Conservation (phyloP, 441 rosid species). For the Populus hybrid region DNA sequence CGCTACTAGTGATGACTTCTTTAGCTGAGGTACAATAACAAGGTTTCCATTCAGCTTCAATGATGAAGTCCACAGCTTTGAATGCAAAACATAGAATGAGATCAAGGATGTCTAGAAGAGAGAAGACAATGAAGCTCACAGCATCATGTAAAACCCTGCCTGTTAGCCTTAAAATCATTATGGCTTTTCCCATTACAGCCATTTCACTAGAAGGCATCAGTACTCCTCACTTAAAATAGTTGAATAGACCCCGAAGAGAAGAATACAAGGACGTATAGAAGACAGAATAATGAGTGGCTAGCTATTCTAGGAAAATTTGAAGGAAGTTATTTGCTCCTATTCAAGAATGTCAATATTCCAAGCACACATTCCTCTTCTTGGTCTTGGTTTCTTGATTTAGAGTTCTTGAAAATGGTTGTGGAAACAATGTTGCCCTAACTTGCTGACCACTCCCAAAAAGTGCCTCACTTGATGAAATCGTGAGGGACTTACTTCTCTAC, state of each 20-base stretch:
- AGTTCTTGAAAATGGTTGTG: conserved; percentile 1
- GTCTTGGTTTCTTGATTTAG: background rate
- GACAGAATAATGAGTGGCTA: background rate
- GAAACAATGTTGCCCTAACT: conserved; percentile 2
- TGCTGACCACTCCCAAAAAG: conserved; percentile 8
- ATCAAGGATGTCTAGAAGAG: conserved; percentile 76
- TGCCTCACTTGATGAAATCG: conserved; percentile 25
- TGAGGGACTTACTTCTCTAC: conserved; percentile 19
- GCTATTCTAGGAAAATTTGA: background rate
- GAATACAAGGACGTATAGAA: background rate
- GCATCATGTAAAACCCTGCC: conserved; percentile 51
- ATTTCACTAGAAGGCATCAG: conserved; percentile 9
- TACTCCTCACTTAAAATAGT: background rate
- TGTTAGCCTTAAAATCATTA: conserved; percentile 30
- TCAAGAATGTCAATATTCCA: background rate
- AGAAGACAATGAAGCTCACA: conserved; percentile 77
- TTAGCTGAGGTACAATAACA: conserved; percentile 69
- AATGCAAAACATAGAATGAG: conserved; percentile 53
- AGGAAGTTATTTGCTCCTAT: background rate
- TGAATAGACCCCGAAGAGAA: background rate
- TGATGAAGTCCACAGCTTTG: conserved; percentile 62
- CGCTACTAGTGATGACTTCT: conserved; percentile 58
- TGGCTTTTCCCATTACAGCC: conserved; percentile 33
- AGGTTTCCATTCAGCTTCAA: conserved; percentile 84
- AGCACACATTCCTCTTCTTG: background rate